Percentiles rank a stretch among this genome's conserved stretches.
Evolutionary conservation across 2,329 filamentous ascomycete genomes (phyloP).

Genomic region (Fonsecaea pedrosoi): DNA sequence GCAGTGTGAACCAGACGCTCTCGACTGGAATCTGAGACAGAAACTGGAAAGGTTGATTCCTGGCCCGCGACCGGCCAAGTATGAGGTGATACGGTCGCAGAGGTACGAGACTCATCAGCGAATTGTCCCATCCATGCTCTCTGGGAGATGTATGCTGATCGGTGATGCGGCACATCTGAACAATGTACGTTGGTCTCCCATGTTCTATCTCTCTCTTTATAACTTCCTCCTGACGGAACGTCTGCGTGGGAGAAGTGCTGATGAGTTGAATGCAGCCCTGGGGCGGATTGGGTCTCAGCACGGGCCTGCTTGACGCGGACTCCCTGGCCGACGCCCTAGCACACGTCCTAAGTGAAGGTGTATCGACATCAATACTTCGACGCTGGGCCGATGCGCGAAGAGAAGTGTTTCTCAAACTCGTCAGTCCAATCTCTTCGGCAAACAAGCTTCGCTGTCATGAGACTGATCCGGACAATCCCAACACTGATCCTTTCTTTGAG

Average conservation of each 20-base stretch:
- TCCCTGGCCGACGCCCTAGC: neutral
- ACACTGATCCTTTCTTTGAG: neutral
- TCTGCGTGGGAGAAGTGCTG: neutral
- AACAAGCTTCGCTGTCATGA: conserved; percentile 12
- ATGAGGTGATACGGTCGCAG: neutral
- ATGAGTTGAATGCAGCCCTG: neutral
- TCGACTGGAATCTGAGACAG: neutral
- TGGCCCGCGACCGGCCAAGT: conserved; percentile 4
- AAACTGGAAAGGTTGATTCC: conserved; percentile 8
- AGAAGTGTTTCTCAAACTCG: neutral
- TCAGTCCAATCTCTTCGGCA: neutral
- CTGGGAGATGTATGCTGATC: conserved; percentile 4
- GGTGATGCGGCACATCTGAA: conserved; percentile 14
- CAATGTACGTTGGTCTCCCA: neutral
- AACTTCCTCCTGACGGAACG: neutral
- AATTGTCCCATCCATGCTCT: neutral
- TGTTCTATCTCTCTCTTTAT: neutral
- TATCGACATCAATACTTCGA: neutral
- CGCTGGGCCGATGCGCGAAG: neutral
- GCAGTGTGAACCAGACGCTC: conserved; percentile 1
- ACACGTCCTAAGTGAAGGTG: neutral
- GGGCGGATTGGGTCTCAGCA: conserved; percentile 7
- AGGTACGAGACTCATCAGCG: conserved; percentile 7
- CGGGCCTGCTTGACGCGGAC: conserved; percentile 10
- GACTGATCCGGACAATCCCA: neutral